Conservation (phyloP, 192 early-diverging fungal species). For the Rhizophagus sp. region DNA sequence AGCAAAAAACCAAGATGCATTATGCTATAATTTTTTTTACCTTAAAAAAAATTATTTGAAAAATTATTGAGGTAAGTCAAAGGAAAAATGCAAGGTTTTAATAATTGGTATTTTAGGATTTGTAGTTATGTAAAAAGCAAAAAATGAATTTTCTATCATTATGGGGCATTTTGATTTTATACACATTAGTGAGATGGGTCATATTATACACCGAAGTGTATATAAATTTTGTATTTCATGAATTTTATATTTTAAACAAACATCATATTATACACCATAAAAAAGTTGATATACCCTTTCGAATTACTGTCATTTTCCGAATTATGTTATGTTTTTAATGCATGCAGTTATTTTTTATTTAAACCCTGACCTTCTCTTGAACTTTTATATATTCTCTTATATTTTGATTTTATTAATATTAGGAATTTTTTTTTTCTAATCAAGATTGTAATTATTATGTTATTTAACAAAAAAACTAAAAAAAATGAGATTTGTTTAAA, state of each 20-base stretch:
- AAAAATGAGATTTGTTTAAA: too few relatives aligned
- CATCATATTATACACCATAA: not conserved
- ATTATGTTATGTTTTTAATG: not conserved
- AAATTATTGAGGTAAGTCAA: too few relatives aligned
- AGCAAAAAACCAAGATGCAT: not conserved
- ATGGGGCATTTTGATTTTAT: too few relatives aligned
- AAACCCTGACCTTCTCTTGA: not conserved
- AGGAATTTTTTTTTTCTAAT: too few relatives aligned
- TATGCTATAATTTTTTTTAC: slow-evolving; percentile 9
- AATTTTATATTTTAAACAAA: not conserved
- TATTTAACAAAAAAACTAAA: too few relatives aligned
- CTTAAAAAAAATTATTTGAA: not conserved
- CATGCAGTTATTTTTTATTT: not conserved
- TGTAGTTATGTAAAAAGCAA: too few relatives aligned
- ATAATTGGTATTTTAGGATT: too few relatives aligned
- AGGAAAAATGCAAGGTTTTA: too few relatives aligned
- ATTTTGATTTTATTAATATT: not conserved
- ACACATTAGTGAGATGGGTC: too few relatives aligned
- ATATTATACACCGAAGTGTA: not conserved
- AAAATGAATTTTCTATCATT: too few relatives aligned
- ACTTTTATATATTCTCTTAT: not conserved
- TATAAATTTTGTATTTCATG: not conserved
- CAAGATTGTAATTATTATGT: too few relatives aligned
- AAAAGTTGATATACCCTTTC: not conserved
- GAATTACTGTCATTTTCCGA: not conserved